Evolutionary conservation across 805 yeast genomes (phyloP).

Genomic region (Pichia paraexigua): DNA sequence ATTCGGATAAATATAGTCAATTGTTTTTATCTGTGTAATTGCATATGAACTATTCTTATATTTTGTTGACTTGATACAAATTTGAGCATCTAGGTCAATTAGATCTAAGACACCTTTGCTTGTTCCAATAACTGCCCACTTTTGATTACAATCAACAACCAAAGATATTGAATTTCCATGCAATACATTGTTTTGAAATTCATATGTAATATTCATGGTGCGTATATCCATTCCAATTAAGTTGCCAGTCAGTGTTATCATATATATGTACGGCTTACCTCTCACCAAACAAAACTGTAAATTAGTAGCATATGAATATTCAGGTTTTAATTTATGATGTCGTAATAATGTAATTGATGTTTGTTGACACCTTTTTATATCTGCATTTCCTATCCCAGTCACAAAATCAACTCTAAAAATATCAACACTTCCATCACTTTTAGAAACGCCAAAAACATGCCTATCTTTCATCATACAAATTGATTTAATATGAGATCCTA

Average conservation of each 20-base stretch:
- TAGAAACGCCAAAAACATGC: conserved; percentile 51
- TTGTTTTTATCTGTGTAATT: conserved; percentile 38
- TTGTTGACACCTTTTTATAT: conserved; percentile 5
- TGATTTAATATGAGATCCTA: conserved; percentile 42
- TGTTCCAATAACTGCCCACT: conserved; percentile 74
- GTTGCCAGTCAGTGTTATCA: conserved; percentile 45
- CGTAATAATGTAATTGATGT: conserved; percentile 30
- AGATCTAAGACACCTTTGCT: conserved; percentile 62
- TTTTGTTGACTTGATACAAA: conserved; percentile 55
- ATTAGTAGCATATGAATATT: conserved; percentile 34
- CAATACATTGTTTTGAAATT: conserved; percentile 44
- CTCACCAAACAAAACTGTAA: conserved; percentile 35
- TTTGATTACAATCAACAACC: conserved; percentile 40
- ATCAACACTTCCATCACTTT: conserved; percentile 38
- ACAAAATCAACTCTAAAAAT: conserved; percentile 33
- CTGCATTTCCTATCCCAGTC: conserved; percentile 8
- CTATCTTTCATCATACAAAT: conserved; percentile 45
- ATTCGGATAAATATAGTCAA: conserved; percentile 34
- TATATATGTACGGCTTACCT: conserved; percentile 37
- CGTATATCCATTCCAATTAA: conserved; percentile 52
- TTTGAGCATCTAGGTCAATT: conserved; percentile 72
- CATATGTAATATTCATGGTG: conserved; percentile 36
- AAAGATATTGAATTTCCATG: conserved; percentile 65
- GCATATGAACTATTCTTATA: conserved; percentile 37
- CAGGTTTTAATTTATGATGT: conserved; percentile 30